Percentiles rank a stretch among this genome's conserved stretches.
These are phyloP conservation scores for Rhododendron henanense DNA, from an alignment of 148 eudicot species.

Conservation along the genomic window DNA sequence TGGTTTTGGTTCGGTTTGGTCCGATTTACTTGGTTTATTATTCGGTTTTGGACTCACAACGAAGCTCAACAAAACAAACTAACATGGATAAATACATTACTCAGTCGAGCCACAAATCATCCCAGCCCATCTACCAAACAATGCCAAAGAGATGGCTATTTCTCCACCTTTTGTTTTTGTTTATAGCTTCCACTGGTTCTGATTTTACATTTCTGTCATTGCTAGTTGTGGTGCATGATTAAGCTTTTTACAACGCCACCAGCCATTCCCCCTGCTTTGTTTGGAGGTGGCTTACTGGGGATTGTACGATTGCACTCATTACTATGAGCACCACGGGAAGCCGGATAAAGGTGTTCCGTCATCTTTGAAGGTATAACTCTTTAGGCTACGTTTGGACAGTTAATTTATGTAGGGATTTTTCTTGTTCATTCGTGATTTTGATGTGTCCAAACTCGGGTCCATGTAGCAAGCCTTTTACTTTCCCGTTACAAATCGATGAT, in stretches of 20 bases:
- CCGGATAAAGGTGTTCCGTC: constrained; percentile 52
- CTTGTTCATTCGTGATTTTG: background rate
- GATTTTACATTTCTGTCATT: background rate
- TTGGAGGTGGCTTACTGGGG: constrained; percentile 82
- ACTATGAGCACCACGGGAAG: constrained; percentile 92
- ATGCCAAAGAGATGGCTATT: background rate
- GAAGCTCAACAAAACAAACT: no score
- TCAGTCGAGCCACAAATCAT: no score
- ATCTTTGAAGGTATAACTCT: constrained; percentile 63
- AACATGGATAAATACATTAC: no score
- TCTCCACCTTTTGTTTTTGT: background rate
- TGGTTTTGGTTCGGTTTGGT: no score
- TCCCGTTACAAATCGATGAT: background rate
- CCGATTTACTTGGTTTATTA: no score
- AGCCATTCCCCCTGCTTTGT: constrained; percentile 63
- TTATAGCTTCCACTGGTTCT: background rate
- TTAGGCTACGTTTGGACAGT: background rate
- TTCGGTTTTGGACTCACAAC: no score
- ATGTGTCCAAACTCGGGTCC: background rate
- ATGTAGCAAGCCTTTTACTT: background rate
- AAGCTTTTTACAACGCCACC: constrained; percentile 57
- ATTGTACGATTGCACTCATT: constrained; percentile 90
- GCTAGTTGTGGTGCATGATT: constrained; percentile 71
- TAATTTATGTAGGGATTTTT: background rate
- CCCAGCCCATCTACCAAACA: no score